phyloP scores from a whole-genome alignment of 1,139 yeast species.

The Tardiomyces blankii region DNA sequence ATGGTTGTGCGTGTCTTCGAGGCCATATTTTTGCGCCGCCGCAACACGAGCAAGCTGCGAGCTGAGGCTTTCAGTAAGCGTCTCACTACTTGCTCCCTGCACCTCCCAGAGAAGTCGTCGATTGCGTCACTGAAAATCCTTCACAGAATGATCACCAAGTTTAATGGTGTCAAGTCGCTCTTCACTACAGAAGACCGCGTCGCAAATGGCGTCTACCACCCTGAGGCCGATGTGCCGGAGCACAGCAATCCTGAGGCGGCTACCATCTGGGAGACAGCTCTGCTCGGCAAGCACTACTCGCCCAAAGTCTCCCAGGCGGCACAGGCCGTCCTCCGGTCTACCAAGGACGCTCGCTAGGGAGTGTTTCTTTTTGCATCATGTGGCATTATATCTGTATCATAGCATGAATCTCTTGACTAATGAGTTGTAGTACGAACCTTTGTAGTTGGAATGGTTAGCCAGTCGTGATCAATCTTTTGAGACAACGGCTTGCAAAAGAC shows the following conservation, averaged over 20 bases:
- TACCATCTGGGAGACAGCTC: conserved; percentile 75
- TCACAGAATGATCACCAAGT: conserved; percentile 59
- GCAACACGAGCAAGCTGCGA: conserved; percentile 57
- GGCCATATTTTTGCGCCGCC: conserved; percentile 67
- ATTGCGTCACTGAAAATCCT: conserved; percentile 67
- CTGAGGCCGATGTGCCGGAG: conserved; percentile 57
- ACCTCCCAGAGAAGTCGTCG: conserved; percentile 81
- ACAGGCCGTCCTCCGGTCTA: neutral
- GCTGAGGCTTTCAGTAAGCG: conserved; percentile 81
- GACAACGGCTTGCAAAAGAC: too few species aligned
- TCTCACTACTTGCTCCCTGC: conserved; percentile 51
- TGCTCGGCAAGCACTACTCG: conserved; percentile 71
- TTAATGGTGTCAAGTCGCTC: conserved; percentile 56
- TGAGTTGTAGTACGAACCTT: too few species aligned
- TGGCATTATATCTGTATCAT: too few species aligned
- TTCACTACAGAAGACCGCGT: conserved; percentile 84
- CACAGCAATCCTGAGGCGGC: conserved; percentile 82
- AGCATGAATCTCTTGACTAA: too few species aligned
- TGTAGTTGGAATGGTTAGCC: too few species aligned
- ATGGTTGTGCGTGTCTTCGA: conserved; percentile 68
- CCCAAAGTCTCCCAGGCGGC: conserved; percentile 60
- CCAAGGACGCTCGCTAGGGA: neutral
- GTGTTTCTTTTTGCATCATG: too few species aligned
- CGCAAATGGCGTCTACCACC: conserved; percentile 61
- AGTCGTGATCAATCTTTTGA: too few species aligned